A percentile compares a stretch with the other conserved stretches of the same genome.
Evolutionary conservation across 768 basidiomycete genomes (phyloP).

Genomic region (Amanita muscaria): DNA sequence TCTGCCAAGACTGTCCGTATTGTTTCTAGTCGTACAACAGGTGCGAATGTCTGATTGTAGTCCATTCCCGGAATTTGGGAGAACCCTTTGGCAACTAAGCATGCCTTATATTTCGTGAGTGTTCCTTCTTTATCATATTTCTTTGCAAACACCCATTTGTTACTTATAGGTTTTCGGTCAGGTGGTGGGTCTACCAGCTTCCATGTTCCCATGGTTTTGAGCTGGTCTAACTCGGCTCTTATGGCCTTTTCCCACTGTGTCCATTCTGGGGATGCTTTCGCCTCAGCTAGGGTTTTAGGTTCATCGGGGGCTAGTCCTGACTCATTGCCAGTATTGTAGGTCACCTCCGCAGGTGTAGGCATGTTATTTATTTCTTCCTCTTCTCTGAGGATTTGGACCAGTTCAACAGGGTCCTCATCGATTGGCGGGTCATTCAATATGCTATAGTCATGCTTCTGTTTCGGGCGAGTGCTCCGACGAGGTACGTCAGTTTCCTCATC

Average conservation of each 20-base stretch:
- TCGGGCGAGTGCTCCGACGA: no score
- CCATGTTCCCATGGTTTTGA: constrained; percentile 22
- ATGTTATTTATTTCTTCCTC: no score
- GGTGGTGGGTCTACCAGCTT: constrained; percentile 17
- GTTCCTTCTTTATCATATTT: constrained; percentile 27
- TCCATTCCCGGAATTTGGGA: constrained; percentile 30
- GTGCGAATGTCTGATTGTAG: constrained; percentile 22
- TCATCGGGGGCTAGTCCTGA: no score
- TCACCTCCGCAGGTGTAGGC: no score
- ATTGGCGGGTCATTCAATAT: no score
- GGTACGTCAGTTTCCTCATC: no score
- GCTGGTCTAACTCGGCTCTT: constrained; percentile 8
- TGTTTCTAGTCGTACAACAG: constrained; percentile 23
- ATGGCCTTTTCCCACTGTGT: constrained; percentile 10
- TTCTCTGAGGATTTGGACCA: no score
- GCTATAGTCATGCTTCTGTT: no score
- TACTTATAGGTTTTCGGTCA: constrained; percentile 16
- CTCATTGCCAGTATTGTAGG: no score
- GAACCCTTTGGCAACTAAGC: constrained; percentile 26
- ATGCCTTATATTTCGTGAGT: constrained; percentile 24
- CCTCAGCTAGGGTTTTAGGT: not conserved
- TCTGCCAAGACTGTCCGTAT: constrained; percentile 31
- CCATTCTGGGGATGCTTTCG: constrained; percentile 15
- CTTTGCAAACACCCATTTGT: constrained; percentile 25
- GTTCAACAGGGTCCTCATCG: no score